phyloP scores from a whole-genome alignment of 139 green algal species.

The Auxenochlorella pyrenoidosa region DNA sequence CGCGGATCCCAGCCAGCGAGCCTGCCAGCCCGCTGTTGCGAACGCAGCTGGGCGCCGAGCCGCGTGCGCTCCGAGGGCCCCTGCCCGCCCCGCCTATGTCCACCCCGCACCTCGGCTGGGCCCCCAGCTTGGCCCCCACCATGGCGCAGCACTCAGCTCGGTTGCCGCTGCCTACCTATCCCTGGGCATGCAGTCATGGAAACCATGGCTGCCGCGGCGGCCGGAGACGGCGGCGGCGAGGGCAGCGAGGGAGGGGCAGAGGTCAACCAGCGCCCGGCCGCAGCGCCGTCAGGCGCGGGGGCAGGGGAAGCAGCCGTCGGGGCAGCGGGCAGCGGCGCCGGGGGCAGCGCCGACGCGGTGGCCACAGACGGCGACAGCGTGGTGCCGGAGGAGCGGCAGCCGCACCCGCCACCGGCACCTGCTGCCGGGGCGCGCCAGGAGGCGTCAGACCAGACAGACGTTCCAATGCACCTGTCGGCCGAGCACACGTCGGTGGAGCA shows the following conservation, averaged over 20 bases:
- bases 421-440: not conserved
- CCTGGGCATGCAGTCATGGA: not conserved
- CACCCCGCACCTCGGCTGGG: too few relatives aligned
- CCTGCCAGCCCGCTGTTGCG: too few relatives aligned
- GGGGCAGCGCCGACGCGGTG: not conserved
- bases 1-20: too few relatives aligned
- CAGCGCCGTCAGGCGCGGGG: too few relatives aligned
- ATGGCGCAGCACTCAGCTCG: too few relatives aligned
- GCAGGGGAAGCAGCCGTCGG: not conserved
- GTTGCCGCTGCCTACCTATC: too few relatives aligned
- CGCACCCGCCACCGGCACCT: not conserved
- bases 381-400: not conserved
- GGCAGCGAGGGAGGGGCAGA: not conserved
- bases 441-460: constrained; percentile 5
- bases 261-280: not conserved
- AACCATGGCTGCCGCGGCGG: not conserved
- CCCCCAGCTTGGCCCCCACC: too few relatives aligned
- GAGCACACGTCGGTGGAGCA: too few relatives aligned
- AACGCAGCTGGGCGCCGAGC: too few relatives aligned
- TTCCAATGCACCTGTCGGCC: not conserved
- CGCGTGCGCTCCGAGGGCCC: too few relatives aligned
- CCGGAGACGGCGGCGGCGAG: not conserved
- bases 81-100: too few relatives aligned
- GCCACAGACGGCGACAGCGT: not conserved
- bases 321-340: not conserved